A percentile compares a stretch with the other conserved stretches of the same genome.
Evolutionary conservation across 2,329 filamentous ascomycete species (phyloP).

Genomic region (Phyllosticta ampelicida): DNA sequence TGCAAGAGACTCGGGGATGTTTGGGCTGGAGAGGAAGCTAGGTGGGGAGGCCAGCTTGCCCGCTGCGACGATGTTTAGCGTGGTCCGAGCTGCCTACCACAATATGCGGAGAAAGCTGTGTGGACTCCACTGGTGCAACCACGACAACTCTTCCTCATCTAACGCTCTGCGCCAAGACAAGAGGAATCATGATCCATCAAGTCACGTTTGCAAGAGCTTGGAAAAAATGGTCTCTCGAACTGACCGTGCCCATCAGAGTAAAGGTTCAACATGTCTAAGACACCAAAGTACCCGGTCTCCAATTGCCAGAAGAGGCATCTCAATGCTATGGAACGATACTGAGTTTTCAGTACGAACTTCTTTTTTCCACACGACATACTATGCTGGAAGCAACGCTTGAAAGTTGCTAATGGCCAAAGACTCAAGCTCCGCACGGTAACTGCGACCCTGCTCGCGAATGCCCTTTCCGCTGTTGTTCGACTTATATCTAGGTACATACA

Average conservation of each 20-base stretch:
- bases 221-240: too few species aligned
- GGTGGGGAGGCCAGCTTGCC: slow-evolving; percentile 7
- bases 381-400: too few species aligned
- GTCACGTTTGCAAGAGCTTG: too few species aligned
- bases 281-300: too few species aligned
- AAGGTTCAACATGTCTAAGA: too few species aligned
- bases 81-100: slow-evolving; percentile 3
- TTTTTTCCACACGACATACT: too few species aligned
- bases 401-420: too few species aligned
- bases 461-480: not conserved
- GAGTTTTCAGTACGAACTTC: too few species aligned
- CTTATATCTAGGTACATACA: not conserved
- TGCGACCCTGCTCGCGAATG: not conserved
- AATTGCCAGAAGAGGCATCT: too few species aligned
- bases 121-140: not conserved
- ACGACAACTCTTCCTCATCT: not conserved
- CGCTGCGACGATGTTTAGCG: not conserved
- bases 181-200: too few species aligned
- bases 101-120: not conserved
- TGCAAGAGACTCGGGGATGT: slow-evolving; percentile 5
- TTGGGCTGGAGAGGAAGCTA: not conserved
- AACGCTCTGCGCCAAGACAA: not conserved
- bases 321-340: too few species aligned
- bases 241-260: too few species aligned
- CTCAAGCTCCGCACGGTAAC: not conserved